phyloP scores from a whole-genome alignment of 139 green algal genomes.

The Coelastrella sp. region DNA sequence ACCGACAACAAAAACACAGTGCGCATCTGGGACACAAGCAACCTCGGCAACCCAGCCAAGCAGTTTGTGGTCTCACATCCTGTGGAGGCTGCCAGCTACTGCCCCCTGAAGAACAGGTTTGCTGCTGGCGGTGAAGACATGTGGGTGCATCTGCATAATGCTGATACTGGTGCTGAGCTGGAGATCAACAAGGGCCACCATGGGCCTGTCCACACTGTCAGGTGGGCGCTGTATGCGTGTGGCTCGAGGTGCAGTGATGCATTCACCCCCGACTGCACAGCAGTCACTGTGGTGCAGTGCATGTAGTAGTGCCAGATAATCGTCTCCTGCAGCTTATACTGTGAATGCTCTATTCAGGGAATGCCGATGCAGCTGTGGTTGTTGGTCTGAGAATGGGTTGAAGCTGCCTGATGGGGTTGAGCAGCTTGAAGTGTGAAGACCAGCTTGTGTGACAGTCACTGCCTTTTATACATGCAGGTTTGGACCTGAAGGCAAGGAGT shows the following conservation, averaged over 20 bases:
- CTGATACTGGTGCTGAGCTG: slow-evolving; percentile 82
- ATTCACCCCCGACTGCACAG: too few species aligned
- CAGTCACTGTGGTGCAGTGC: too few species aligned
- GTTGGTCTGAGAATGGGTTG: too few species aligned
- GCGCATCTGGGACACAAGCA: slow-evolving; percentile 81
- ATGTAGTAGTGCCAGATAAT: too few species aligned
- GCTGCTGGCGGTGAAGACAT: slow-evolving; percentile 96
- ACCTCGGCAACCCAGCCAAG: slow-evolving; percentile 64
- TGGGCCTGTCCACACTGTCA: slow-evolving; percentile 95
- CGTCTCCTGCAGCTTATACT: too few species aligned
- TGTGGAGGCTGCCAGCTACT: slow-evolving; percentile 89
- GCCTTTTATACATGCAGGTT: slow-evolving; percentile 71
- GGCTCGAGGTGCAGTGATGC: too few species aligned
- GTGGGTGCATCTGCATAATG: slow-evolving; percentile 96
- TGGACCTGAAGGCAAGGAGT: slow-evolving; percentile 90
- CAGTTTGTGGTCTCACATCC: slow-evolving; percentile 60
- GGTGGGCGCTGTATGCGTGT: neutral
- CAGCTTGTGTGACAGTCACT: neutral
- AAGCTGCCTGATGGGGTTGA: too few species aligned
- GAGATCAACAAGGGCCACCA: slow-evolving; percentile 96
- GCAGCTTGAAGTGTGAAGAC: neutral
- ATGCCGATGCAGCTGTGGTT: too few species aligned
- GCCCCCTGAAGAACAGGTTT: slow-evolving; percentile 66
- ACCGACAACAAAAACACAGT: slow-evolving; percentile 82
- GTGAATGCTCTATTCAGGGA: too few species aligned